Evolutionary conservation across 441 rosid genomes (phyloP), one percentile per base, ranked within the genome.

Genomic region (Gossypium schwendimanii): DNA sequence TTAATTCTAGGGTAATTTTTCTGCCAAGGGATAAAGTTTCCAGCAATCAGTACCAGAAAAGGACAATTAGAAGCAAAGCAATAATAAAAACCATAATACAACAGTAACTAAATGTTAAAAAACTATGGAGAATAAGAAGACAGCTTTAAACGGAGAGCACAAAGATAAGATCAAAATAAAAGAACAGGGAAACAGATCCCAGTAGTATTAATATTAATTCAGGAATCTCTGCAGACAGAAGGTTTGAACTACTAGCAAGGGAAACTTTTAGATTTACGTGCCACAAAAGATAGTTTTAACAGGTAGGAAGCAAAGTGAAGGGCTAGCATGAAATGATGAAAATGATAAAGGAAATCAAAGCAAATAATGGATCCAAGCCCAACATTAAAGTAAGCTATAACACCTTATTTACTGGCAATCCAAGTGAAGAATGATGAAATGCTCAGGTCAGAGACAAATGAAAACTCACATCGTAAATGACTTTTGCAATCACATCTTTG

Each of bases 401-500:
- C 33, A 2, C 60, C 59, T 26, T 26, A 24, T 9, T 26, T 26
- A 2, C 2, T 1, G 15, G 20, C 5, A 1, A 50, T 15, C 26
- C 2, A 8, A 50, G 24, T 50, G 41, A 15, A 26, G 8, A 15
- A 67, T n/a, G 21, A 67, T 67, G 45, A 67, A 67, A 15, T 49
- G 9, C 15, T 71, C 47, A 73, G 61, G 67, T 45, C 61, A 76
- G 69, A 73, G 76, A 69, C n/a, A 58, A 57, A 75, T 17, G 60
- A 72, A 69, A 78, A 78, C 92, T 68, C 81, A 94, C 96, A 77
- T 94, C 97, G 68, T 82, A 91, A 54, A 94, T 91, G 81, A 94
- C 98, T 79, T 92, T 88, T n/a, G 98, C 94, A 79, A 94, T 87
- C 20, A 82, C 87, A 79, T 89, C 89, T 87, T 91, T 92, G 83